Conservation (phyloP, 768 basidiomycete genomes). For the Exidia glandulosa region DNA sequence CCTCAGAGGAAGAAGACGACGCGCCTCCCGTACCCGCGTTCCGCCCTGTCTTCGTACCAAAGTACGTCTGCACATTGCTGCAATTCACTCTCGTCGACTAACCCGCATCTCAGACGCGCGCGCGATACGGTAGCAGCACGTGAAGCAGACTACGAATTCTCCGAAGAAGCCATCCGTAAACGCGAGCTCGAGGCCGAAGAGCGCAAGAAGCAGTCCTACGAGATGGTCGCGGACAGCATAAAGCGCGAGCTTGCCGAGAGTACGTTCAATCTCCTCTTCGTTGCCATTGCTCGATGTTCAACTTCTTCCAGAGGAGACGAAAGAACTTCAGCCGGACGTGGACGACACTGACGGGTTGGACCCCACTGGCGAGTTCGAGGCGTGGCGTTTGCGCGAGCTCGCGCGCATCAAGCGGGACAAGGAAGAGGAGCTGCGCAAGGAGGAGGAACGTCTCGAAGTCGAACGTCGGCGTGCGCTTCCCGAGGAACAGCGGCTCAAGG, state of each 20-base stretch:
- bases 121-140: slow-evolving; percentile 61
- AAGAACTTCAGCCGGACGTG: slow-evolving; percentile 71
- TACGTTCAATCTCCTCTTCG: slow-evolving; percentile 26
- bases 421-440: slow-evolving; percentile 70
- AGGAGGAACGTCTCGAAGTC: slow-evolving; percentile 82
- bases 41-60: slow-evolving; percentile 89
- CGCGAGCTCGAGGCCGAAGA: slow-evolving; percentile 72
- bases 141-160: slow-evolving; percentile 56
- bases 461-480: slow-evolving; percentile 87
- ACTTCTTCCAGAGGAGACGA: slow-evolving; percentile 67
- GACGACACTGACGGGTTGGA: slow-evolving; percentile 95
- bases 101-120: slow-evolving; percentile 42
- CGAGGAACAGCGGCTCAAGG: slow-evolving; percentile 83
- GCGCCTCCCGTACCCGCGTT: slow-evolving; percentile 66
- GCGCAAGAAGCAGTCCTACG: slow-evolving; percentile 77
- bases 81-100: background rate
- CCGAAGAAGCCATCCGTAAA: slow-evolving; percentile 59
- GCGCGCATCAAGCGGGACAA: slow-evolving; percentile 91
- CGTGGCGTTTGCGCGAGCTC: slow-evolving; percentile 90
- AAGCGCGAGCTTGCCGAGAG: slow-evolving; percentile 85
- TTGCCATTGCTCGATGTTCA: background rate
- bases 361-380: slow-evolving; percentile 83
- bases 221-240: slow-evolving; percentile 91
- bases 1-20: slow-evolving; percentile 65
- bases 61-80: slow-evolving; percentile 41